Evolutionary conservation across 192 early-diverging fungal genomes (phyloP).

Genomic region (Entomortierella parvispora): DNA sequence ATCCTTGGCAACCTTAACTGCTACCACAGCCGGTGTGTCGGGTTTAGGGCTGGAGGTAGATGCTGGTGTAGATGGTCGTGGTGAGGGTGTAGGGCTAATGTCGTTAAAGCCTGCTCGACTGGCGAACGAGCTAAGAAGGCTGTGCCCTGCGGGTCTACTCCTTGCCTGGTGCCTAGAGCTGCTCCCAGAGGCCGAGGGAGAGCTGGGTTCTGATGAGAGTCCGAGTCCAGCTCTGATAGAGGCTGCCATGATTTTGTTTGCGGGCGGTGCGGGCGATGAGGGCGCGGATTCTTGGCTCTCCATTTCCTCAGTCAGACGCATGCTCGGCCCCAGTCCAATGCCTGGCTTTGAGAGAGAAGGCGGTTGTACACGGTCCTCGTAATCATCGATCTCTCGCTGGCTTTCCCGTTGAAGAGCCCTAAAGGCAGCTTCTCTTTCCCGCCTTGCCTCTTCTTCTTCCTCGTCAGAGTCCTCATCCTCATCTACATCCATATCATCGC

Average conservation of each 20-base stretch:
- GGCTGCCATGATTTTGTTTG: conserved; percentile 27
- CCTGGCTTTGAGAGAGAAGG: conserved; percentile 11
- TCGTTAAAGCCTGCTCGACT: conserved; percentile 22
- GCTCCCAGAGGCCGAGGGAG: background rate
- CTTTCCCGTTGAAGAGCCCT: conserved; percentile 11
- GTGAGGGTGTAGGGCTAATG: conserved; percentile 21
- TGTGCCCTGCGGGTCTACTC: conserved; percentile 5
- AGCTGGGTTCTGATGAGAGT: conserved; percentile 11
- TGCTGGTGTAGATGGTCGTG: conserved; percentile 12
- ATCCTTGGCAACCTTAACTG: conserved; percentile 64
- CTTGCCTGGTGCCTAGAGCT: conserved; percentile 7
- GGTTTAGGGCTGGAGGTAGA: conserved; percentile 25
- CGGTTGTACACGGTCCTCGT: conserved; percentile 12
- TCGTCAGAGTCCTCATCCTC: conserved; percentile 16
- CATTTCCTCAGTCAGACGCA: no score
- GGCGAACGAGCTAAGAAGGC: conserved; percentile 35
- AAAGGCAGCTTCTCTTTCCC: conserved; percentile 25
- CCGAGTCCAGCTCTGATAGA: conserved; percentile 29
- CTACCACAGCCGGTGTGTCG: conserved; percentile 24
- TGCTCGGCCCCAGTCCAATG: conserved; percentile 17
- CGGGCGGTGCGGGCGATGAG: background rate
- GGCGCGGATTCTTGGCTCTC: conserved; percentile 9
- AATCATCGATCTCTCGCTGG: conserved; percentile 24
- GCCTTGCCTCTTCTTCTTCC: conserved; percentile 50
- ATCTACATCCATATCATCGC: conserved; percentile 1